Evolutionary conservation across 2,329 filamentous ascomycete species (phyloP).

Genomic region (Pestalotiopsis sp.): DNA sequence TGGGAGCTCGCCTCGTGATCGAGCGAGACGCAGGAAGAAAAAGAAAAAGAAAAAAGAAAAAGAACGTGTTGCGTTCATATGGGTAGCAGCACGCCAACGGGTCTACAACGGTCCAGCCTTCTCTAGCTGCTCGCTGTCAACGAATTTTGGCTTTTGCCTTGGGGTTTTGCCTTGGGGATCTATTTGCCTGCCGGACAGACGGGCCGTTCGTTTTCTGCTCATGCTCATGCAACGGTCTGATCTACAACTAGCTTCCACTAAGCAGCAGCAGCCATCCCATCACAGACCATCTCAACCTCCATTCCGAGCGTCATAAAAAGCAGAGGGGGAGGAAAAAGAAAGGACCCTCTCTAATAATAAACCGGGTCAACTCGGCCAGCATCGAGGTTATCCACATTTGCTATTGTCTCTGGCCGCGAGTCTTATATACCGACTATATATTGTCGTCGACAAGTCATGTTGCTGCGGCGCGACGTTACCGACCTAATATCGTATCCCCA

Average conservation of each 20-base stretch:
- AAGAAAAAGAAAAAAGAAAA: background rate
- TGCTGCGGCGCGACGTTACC: background rate
- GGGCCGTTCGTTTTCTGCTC: constrained; percentile 13
- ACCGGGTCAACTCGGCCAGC: background rate
- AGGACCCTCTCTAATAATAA: background rate
- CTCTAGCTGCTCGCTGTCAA: background rate
- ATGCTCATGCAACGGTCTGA: constrained; percentile 31
- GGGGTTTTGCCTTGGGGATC: too few species aligned
- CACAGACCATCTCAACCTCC: constrained; percentile 25
- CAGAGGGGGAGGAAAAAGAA: background rate
- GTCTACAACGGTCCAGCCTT: background rate
- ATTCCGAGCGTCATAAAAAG: constrained; percentile 24
- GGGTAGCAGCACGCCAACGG: background rate
- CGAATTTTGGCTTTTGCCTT: too few species aligned
- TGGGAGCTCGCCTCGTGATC: constrained; percentile 16
- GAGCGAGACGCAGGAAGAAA: constrained; percentile 13
- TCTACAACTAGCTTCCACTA: constrained; percentile 3
- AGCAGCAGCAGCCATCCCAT: constrained; percentile 24
- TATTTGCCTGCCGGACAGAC: background rate
- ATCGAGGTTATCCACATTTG: background rate
- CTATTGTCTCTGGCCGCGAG: background rate
- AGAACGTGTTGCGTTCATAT: background rate
- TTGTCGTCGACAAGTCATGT: background rate
- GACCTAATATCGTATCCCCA: background rate
- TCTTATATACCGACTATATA: too few species aligned